Percentiles rank a stretch among this genome's conserved stretches.
Evolutionary conservation across 352 stramenopile species (phyloP).

Genomic region (Pythium sukuiense): DNA sequence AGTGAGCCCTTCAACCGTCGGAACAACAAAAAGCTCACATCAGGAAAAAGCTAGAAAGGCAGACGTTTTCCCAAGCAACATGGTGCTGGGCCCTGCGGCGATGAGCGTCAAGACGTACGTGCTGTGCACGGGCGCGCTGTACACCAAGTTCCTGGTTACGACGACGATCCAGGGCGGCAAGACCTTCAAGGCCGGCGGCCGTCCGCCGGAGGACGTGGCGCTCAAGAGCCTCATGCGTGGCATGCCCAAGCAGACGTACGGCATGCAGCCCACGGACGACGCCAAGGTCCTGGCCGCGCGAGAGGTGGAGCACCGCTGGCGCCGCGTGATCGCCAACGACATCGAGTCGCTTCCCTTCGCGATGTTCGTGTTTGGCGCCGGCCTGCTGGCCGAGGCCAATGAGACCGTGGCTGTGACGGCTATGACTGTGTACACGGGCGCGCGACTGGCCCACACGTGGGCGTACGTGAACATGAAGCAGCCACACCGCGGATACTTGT

Average conservation of each 20-base stretch:
- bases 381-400: conserved; percentile 34
- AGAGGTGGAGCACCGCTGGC: conserved; percentile 35
- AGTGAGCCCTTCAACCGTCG: not conserved
- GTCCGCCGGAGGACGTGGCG: conserved; percentile 32
- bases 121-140: conserved; percentile 7
- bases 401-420: conserved; percentile 39
- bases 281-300: conserved; percentile 23
- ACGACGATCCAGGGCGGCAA: conserved; percentile 33
- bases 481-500: conserved; percentile 31
- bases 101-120: conserved; percentile 3
- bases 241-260: conserved; percentile 37
- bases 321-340: conserved; percentile 40
- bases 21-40: not conserved
- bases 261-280: conserved; percentile 17
- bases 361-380: conserved; percentile 37
- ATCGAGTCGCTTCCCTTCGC: conserved; percentile 39
- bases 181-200: conserved; percentile 31
- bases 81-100: not conserved
- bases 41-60: not conserved
- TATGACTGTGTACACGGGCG: conserved; percentile 25
- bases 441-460: conserved; percentile 27
- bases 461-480: conserved; percentile 28
- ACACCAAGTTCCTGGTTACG: conserved; percentile 18
- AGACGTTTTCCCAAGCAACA: not conserved
- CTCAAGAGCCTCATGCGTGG: conserved; percentile 3